Conservation (phyloP, 2,329 filamentous ascomycete genomes). For the Zymoseptoria tritici region DNA sequence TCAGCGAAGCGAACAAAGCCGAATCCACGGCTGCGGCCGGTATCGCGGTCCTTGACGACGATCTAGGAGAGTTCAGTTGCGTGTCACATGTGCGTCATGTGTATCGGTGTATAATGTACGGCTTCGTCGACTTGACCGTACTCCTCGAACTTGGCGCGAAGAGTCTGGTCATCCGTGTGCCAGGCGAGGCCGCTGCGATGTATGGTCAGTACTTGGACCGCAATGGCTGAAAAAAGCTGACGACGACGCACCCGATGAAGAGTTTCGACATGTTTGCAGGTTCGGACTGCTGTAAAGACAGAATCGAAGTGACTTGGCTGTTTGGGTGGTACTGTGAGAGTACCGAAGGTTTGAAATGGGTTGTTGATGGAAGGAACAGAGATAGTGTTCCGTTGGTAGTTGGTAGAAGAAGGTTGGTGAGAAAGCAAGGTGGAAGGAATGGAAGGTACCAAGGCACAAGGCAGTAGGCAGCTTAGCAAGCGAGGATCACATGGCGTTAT, state of each 20-base stretch:
- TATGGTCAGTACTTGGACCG: conserved; percentile 10
- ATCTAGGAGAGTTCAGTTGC: conserved; percentile 50
- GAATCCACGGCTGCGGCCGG: conserved; percentile 91
- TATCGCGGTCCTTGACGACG: conserved; percentile 96
- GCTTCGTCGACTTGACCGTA: conserved; percentile 91
- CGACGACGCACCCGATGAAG: conserved; percentile 68
- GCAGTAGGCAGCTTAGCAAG: neutral
- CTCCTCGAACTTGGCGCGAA: conserved; percentile 86
- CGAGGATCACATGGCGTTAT: neutral
- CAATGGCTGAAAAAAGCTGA: neutral
- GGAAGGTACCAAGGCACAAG: neutral
- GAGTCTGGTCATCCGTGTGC: conserved; percentile 86
- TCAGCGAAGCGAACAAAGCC: conserved; percentile 87
- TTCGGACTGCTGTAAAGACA: conserved; percentile 26
- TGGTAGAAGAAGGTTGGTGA: neutral
- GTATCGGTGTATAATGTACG: conserved; percentile 44
- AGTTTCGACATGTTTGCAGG: conserved; percentile 69
- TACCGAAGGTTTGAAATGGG: neutral
- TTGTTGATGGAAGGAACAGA: neutral
- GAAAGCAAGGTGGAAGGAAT: neutral
- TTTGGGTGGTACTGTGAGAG: neutral
- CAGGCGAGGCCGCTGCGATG: conserved; percentile 79
- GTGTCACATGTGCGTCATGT: conserved; percentile 1
- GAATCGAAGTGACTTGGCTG: conserved; percentile 16
- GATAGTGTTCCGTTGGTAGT: neutral